A percentile compares a stretch with the other conserved stretches of the same genome.
Evolutionary conservation across 2,329 filamentous ascomycete species (phyloP).

Genomic region (Cryphonectria parasitica): DNA sequence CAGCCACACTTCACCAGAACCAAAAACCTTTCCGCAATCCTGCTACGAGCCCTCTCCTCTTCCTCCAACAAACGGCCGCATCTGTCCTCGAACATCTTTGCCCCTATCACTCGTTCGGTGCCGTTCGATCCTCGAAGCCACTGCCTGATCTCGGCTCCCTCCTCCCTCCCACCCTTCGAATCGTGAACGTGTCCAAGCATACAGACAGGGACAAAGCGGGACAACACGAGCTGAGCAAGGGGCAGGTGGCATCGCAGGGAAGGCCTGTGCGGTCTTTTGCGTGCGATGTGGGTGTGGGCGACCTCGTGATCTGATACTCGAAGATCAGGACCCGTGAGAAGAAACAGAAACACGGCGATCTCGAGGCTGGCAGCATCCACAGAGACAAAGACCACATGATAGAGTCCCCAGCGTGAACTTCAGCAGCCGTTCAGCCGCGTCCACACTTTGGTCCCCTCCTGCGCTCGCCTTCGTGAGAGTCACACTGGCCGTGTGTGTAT

Average conservation of each 20-base stretch:
- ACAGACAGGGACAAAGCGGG: constrained; percentile 4
- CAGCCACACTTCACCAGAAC: constrained; percentile 1
- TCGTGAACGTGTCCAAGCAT: constrained; percentile 9
- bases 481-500: constrained; percentile 2
- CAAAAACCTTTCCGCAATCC: background rate
- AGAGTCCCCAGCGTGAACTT: constrained; percentile 8
- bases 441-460: background rate
- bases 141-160: constrained; percentile 8
- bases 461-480: constrained; percentile 8
- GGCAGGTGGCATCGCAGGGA: constrained; percentile 33
- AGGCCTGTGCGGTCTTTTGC: constrained; percentile 39
- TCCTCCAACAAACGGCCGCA: background rate
- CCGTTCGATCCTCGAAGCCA: constrained; percentile 22
- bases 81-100: constrained; percentile 1
- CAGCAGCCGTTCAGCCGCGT: constrained; percentile 1
- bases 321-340: constrained; percentile 27
- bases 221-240: constrained; percentile 2
- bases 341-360: constrained; percentile 12
- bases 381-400: constrained; percentile 5
- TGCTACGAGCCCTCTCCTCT: background rate
- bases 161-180: constrained; percentile 6
- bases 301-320: constrained; percentile 41
- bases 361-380: constrained; percentile 20
- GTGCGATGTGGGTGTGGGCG: constrained; percentile 52
- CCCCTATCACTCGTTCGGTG: constrained; percentile 15